Evolutionary conservation across 345 rosid genomes (phyloP), one percentile per base, ranked within the genome.

Genomic region (Rhodomyrtus tomentosa): DNA sequence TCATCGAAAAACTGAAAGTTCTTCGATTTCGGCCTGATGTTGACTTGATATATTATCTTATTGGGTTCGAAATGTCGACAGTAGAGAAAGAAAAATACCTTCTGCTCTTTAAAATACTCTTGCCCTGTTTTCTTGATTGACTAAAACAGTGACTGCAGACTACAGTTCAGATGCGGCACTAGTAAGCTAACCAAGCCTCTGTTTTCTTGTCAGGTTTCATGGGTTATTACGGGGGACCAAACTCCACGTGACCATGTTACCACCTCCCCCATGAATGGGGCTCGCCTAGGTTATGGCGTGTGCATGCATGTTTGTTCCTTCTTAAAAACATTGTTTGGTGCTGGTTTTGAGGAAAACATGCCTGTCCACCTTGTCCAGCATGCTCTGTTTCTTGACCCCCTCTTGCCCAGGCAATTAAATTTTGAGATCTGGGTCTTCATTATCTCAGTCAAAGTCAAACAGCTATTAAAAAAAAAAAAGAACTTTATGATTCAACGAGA

Each of bases 191-290:
- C 79, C 25, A 2, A 2, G 79, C 79, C 13, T 36, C 45, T 36
- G 25, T 20, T 36, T 36, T 68, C 79, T 38, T 68, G 24, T 68
- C 79, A 36, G 79, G 13, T 20, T 79, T 50, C 25, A 76, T 49
- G 56, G 49, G 56, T 27, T 32, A 83, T 38, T 11, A 68, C 52
- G 81, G 58, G 58, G 58, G 59, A 83, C 56, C 45, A n/a, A 83
- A 81, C 25, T 50, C 85, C 91, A 90, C 95, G 88, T 88, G 90
- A 59, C 85, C 96, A 93, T 91, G 96, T 91, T 93, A 88, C 92
- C 84, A 81, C 88, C 88, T 18, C 45, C 14, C 36, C 45, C 45
- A 68, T 68, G 79, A 68, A 68, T 36, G 79, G 45, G 45, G 89
- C 83, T 87, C 62, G 84, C 83, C 84, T 86, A 76, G 84, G 86